A percentile compares a stretch with the other conserved stretches of the same genome.
Conservation (phyloP, 768 basidiomycete species). For the Boletus sp. region DNA sequence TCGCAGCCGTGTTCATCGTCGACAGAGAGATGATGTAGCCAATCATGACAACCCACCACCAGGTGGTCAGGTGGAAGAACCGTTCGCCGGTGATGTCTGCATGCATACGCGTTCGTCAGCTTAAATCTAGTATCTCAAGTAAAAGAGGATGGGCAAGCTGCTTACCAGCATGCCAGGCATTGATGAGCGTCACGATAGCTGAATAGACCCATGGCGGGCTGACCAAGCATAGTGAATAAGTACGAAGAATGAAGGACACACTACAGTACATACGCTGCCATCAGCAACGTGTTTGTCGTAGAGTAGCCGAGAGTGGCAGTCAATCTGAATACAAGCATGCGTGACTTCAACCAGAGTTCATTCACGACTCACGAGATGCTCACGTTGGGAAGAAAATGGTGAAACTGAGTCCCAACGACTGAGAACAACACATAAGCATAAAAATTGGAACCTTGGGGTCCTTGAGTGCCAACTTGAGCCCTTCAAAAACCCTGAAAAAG, state of each 20-base stretch:
- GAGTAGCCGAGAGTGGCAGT: slow-evolving; percentile 61
- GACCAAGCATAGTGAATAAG: background rate
- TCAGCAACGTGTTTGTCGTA: slow-evolving; percentile 55
- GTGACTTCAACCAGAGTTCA: background rate
- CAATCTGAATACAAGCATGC: slow-evolving; percentile 35
- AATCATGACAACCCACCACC: slow-evolving; percentile 61
- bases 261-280: slow-evolving; percentile 50
- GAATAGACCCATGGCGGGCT: slow-evolving; percentile 66
- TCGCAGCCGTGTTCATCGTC: slow-evolving; percentile 49
- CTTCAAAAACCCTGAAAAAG: slow-evolving; percentile 16
- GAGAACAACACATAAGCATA: slow-evolving; percentile 50
- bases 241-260: background rate
- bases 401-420: slow-evolving; percentile 59
- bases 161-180: slow-evolving; percentile 55
- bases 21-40: slow-evolving; percentile 62
- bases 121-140: background rate
- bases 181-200: slow-evolving; percentile 47
- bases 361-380: slow-evolving; percentile 10
- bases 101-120: background rate
- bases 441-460: slow-evolving; percentile 57
- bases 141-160: background rate
- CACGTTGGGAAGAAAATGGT: slow-evolving; percentile 59
- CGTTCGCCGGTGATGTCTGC: slow-evolving; percentile 62
- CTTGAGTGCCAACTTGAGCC: slow-evolving; percentile 50
- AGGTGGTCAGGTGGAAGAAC: slow-evolving; percentile 56